Evolutionary conservation across 805 yeast species (phyloP), one percentile per base, ranked within the genome.

Genomic region (Candida ascalaphidarum): DNA sequence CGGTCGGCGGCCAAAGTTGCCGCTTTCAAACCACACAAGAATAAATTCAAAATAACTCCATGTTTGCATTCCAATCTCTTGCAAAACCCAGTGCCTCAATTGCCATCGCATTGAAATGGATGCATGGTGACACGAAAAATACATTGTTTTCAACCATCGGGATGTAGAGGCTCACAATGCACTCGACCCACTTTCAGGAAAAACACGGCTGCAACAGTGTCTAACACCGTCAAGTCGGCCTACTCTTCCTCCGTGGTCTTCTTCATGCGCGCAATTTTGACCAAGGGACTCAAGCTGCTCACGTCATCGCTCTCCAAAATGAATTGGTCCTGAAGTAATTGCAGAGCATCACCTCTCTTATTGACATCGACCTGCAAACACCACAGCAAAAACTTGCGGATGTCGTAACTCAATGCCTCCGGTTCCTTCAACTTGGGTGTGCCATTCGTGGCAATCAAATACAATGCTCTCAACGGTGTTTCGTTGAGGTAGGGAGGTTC

Each of bases 401-500:
- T 61, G 13, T 66, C 69, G 26, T 68, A 58, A 36, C 88, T 75
- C 28, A 92, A 59, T 5, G 77, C 73, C 32, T 82, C 95, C 3
- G 95, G 92, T 46, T 86, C 84, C 54, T 88, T 86, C 49, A 92
- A 65, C 41, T 78, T 77, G 14, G 99, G 99, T 0, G 97, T 92
- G 29, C 98, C 98, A 46, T 85, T 89, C 1, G 96, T 85, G 4
- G 95, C 95, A 65, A 92, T 92, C 53, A 92, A 65, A 55, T 88
- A 92, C 28, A 92, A 64, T 0, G 97, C 97, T 46, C 92, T 74
- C 50, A 92, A 68, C 14, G 98, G 99, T 21, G 94, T 84, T 54
- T 92, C 99, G 46, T 89, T 89, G 50, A 92, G 64, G 48, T 92
- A 92, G 3, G 99, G 99, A 10, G 99, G 99, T 53, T 92, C 98